Evolutionary conservation across 2,329 filamentous ascomycete genomes (phyloP).

Genomic region (Sporothrix dimorphospora): DNA sequence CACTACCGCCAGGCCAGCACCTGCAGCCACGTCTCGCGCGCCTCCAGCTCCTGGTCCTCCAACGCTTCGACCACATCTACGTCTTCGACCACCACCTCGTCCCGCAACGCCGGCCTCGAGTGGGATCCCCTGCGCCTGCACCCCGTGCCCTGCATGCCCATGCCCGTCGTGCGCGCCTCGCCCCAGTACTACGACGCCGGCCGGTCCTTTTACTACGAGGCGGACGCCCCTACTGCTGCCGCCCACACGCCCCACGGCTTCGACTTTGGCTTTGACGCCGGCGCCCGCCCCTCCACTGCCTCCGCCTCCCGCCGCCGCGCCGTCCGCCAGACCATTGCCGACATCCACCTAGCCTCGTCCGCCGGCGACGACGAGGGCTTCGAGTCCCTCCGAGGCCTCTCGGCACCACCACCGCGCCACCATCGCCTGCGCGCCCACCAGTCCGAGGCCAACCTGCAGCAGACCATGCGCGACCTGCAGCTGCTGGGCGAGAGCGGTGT

Average conservation of each 20-base stretch:
- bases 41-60: constrained; percentile 35
- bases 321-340: constrained; percentile 32
- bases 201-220: constrained; percentile 21
- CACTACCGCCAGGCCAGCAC: constrained; percentile 33
- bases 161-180: constrained; percentile 22
- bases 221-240: constrained; percentile 9
- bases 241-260: constrained; percentile 35
- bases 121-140: constrained; percentile 44
- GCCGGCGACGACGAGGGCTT: constrained; percentile 29
- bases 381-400: constrained; percentile 27
- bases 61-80: constrained; percentile 25
- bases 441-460: constrained; percentile 28
- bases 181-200: constrained; percentile 20
- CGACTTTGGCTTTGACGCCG: constrained; percentile 41
- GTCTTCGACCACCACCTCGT: constrained; percentile 19
- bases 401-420: constrained; percentile 32
- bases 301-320: constrained; percentile 12
- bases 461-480: constrained; percentile 16
- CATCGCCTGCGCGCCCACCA: constrained; percentile 28
- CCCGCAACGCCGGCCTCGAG: constrained; percentile 31
- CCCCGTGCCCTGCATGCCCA: constrained; percentile 35
- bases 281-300: not conserved
- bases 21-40: constrained; percentile 34
- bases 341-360: constrained; percentile 29
- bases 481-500: not conserved